phyloP scores from a whole-genome alignment of 164 flowering plant species.

The Dillenia turbinata region DNA sequence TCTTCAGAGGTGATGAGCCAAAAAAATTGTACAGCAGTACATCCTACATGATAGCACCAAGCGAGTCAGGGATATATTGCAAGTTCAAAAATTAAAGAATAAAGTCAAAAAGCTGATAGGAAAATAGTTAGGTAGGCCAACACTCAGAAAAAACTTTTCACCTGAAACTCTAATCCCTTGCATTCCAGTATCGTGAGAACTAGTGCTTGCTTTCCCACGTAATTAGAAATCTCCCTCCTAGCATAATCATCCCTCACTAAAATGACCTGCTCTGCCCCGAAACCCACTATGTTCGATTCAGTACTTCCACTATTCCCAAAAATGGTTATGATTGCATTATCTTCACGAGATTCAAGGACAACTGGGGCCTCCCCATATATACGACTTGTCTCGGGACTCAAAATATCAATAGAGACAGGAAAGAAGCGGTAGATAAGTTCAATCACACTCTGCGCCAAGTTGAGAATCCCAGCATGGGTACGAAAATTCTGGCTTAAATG shows the following conservation, averaged over 20 bases:
- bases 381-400: slow-evolving; percentile 60
- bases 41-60: slow-evolving; percentile 40
- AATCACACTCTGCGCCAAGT: slow-evolving; percentile 61
- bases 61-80: neutral
- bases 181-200: slow-evolving; percentile 75
- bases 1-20: slow-evolving; percentile 58
- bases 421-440: slow-evolving; percentile 59
- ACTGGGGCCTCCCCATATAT: slow-evolving; percentile 76
- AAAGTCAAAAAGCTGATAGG: neutral
- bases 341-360: slow-evolving; percentile 47
- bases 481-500: slow-evolving; percentile 67
- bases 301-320: slow-evolving; percentile 43
- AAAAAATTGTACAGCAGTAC: slow-evolving; percentile 76
- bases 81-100: neutral
- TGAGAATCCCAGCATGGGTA: slow-evolving; percentile 72
- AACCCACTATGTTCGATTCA: slow-evolving; percentile 34
- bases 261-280: slow-evolving; percentile 88
- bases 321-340: slow-evolving; percentile 52
- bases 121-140: too few relatives aligned
- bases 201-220: slow-evolving; percentile 72
- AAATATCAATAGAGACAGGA: slow-evolving; percentile 46
- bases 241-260: slow-evolving; percentile 68
- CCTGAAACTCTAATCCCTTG: slow-evolving; percentile 89
- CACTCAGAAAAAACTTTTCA: slow-evolving; percentile 3
- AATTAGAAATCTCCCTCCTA: slow-evolving; percentile 29